phyloP scores from a whole-genome alignment of 345 rosid genomes.

The Turnera subulata region DNA sequence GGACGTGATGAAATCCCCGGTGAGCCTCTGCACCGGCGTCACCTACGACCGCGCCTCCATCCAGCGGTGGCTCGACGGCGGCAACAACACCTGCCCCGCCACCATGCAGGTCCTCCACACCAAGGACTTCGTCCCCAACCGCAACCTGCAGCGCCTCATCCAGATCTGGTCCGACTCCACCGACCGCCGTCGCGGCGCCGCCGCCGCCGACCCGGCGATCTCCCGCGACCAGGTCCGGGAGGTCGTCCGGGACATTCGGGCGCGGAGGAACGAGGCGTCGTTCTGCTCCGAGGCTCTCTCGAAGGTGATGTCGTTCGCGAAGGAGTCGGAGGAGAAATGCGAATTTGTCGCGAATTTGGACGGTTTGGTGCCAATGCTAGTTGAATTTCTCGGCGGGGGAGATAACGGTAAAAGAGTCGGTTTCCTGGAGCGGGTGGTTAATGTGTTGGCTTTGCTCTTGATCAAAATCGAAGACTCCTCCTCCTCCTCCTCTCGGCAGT shows the following conservation, averaged over 20 bases:
- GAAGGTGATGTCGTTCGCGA: conserved; percentile 42
- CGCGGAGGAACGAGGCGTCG: conserved; percentile 8
- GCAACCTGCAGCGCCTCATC: conserved; percentile 75
- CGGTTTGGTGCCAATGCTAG: conserved; percentile 48
- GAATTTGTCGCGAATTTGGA: conserved; percentile 42
- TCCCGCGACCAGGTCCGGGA: conserved; percentile 34
- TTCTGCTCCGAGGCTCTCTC: conserved; percentile 18
- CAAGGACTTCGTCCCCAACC: conserved; percentile 76
- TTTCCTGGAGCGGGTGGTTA: conserved; percentile 35
- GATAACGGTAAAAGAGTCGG: conserved; percentile 17
- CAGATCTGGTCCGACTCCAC: conserved; percentile 69
- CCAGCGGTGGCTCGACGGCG: conserved; percentile 83
- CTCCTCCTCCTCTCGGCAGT: no score
- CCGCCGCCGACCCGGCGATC: conserved; percentile 19
- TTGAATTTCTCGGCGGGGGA: conserved; percentile 38
- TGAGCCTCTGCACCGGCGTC: conserved; percentile 89
- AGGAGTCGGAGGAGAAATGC: conserved; percentile 53
- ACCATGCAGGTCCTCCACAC: conserved; percentile 86
- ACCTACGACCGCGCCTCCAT: conserved; percentile 90
- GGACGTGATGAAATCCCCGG: conserved; percentile 92
- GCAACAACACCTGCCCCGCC: conserved; percentile 89
- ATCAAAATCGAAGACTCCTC: conserved; percentile 32
- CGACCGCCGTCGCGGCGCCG: conserved; percentile 14
- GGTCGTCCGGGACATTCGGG: conserved; percentile 23
- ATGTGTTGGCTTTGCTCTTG: conserved; percentile 39